phyloP scores from a whole-genome alignment of 768 basidiomycete genomes.

The Boletus fagicola region DNA sequence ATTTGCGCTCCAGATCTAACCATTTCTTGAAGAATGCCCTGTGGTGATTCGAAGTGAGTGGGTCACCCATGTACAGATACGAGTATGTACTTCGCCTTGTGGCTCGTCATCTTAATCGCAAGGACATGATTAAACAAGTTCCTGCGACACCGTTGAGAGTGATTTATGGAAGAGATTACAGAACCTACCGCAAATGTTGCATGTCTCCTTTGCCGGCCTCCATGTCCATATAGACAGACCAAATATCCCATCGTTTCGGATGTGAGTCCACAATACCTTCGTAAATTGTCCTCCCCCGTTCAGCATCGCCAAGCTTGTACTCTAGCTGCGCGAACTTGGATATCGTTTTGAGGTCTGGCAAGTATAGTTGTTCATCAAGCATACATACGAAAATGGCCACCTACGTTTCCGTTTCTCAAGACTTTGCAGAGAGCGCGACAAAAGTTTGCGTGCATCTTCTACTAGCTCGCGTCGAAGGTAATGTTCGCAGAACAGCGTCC shows the following conservation, averaged over 20 bases:
- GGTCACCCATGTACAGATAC: background rate
- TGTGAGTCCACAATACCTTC: conserved; percentile 96
- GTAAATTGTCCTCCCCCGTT: conserved; percentile 93
- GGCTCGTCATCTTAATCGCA: conserved; percentile 83
- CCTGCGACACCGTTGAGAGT: conserved; percentile 38
- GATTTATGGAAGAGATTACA: background rate
- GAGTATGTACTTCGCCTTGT: conserved; percentile 87
- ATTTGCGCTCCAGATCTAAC: conserved; percentile 79
- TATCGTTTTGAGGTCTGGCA: conserved; percentile 88
- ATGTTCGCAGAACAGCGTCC: conserved; percentile 86
- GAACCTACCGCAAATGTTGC: conserved; percentile 65
- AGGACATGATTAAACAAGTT: conserved; percentile 87
- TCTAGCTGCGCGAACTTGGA: conserved; percentile 94
- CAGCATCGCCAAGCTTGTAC: conserved; percentile 90
- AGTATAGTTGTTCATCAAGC: conserved; percentile 1
- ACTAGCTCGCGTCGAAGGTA: conserved; percentile 69
- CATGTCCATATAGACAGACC: conserved; percentile 98
- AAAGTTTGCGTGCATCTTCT: conserved; percentile 79
- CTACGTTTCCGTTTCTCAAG: conserved; percentile 92
- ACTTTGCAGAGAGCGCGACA: conserved; percentile 86
- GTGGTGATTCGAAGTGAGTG: conserved; percentile 15
- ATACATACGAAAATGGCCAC: conserved; percentile 29
- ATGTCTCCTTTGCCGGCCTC: conserved; percentile 80
- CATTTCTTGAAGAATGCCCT: conserved; percentile 98
- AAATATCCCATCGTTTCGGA: conserved; percentile 92